A percentile compares a stretch with the other conserved stretches of the same genome.
These are phyloP conservation scores for Heterobasidion annosum DNA, from an alignment of 1,284 basidiomycete species.

Conservation along the genomic window DNA sequence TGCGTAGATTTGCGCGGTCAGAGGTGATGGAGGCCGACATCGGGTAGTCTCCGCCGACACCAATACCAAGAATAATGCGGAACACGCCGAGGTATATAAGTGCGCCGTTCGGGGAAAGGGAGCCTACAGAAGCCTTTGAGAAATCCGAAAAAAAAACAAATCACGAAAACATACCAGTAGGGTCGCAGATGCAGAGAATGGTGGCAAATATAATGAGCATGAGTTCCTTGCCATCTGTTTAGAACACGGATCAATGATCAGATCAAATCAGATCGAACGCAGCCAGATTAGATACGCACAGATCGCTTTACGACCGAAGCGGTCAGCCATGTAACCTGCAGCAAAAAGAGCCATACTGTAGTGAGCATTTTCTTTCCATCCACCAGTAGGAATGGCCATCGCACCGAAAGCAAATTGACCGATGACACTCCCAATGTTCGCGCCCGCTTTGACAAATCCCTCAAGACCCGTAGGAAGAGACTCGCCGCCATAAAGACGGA, in stretches of 20 bases:
- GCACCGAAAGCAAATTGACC: slow-evolving; percentile 65
- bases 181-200: slow-evolving; percentile 44
- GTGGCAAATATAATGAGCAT: slow-evolving; percentile 72
- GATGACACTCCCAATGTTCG: slow-evolving; percentile 68
- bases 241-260: not conserved
- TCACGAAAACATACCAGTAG: slow-evolving; percentile 26
- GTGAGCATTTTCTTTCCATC: not conserved
- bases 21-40: slow-evolving; percentile 65
- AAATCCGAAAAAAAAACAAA: not conserved
- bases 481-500: slow-evolving; percentile 50
- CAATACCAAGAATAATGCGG: slow-evolving; percentile 66
- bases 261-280: not conserved
- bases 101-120: slow-evolving; percentile 32
- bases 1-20: slow-evolving; percentile 62
- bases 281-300: slow-evolving; percentile 29
- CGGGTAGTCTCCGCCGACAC: slow-evolving; percentile 80
- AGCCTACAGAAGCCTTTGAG: slow-evolving; percentile 15
- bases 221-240: slow-evolving; percentile 64
- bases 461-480: slow-evolving; percentile 47
- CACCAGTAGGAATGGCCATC: not conserved
- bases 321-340: slow-evolving; percentile 48
- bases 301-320: slow-evolving; percentile 56
- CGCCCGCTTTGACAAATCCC: slow-evolving; percentile 59
- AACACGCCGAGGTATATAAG: slow-evolving; percentile 58
- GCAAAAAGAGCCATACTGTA: not conserved